Base-by-base conservation (phyloP, 768 basidiomycete genomes). In the Cystobasidium onofrii region DNA sequence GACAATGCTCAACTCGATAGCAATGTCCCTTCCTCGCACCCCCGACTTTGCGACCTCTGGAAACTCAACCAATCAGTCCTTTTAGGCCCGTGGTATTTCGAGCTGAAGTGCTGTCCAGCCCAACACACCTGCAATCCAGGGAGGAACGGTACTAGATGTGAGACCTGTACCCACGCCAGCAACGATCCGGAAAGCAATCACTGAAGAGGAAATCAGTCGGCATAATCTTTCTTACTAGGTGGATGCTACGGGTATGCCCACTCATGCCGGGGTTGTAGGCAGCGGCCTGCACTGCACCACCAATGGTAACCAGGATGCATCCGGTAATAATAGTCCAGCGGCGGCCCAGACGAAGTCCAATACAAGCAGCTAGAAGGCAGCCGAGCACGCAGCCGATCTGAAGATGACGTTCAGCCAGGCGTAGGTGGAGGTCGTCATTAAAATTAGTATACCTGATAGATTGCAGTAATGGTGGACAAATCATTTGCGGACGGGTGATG, bases 121-220 rank as follows among this genome's bases (percentile, higher is more conserved):
- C 46, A 43, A 9, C 41, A n/a, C 20, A 50, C 46, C 46, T 41
- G 63, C 63, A 25, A 64, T 46, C 63, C 63, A 64, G 17, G 39
- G 31, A 10, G 63, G 63, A 2, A 64, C 63, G 10, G 63, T 64
- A 43, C 27, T 31, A 36, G 27, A 31, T 13, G 63, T 64, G 23
- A 64, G 63, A 43, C 63, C 63, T 10, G 63, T 64, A 23, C 63
- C 63, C 3, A 64, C 4, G 27, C 63, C 63, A 4, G 63, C 63
- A 10, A 64, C 63, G 17, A 64, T 27, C 2, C 63, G 63, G n/a
- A 64, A 64, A 27, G 44, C 63, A 64, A 64, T 64, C 63, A 64
- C 63, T 63, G 20, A 4, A 15, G n/a, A n/a, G n/a, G n/a, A n/a
- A n/a, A n/a, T n/a, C n/a, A n/a, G n/a, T n/a, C n/a, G n/a, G n/a